These are phyloP conservation scores for Vitis rotundifolia DNA, from an alignment of 164 flowering plant genomes.

Conservation along the genomic window DNA sequence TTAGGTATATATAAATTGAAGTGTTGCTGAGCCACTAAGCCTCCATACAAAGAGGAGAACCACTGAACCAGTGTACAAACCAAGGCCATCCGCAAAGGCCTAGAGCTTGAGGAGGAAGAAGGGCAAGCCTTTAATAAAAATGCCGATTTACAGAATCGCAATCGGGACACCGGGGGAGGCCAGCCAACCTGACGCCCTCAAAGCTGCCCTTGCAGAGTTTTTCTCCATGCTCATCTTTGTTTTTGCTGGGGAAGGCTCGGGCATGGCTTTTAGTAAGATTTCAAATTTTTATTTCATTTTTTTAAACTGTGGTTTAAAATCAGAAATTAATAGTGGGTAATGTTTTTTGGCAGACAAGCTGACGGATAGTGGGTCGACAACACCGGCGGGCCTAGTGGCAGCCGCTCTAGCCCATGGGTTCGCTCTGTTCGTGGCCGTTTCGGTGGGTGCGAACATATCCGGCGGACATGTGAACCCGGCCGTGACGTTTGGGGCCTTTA, in stretches of 20 bases:
- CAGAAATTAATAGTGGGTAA: neutral
- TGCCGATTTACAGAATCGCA: slow-evolving; percentile 37
- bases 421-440: slow-evolving; percentile 55
- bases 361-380: slow-evolving; percentile 30
- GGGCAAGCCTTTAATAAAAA: slow-evolving; percentile 6
- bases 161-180: slow-evolving; percentile 50
- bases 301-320: neutral
- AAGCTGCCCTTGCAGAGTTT: slow-evolving; percentile 53
- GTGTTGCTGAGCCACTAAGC: neutral
- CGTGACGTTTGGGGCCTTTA: slow-evolving; percentile 55
- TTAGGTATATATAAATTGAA: slow-evolving; percentile 15
- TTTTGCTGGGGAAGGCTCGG: slow-evolving; percentile 67
- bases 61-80: neutral
- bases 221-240: slow-evolving; percentile 60
- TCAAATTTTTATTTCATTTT: neutral
- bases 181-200: slow-evolving; percentile 46
- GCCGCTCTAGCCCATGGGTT: slow-evolving; percentile 60
- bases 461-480: slow-evolving; percentile 75
- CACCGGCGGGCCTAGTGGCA: slow-evolving; percentile 52
- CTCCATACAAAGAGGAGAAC: neutral
- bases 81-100: too few species aligned
- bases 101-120: neutral
- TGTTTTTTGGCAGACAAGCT: slow-evolving; percentile 35
- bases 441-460: slow-evolving; percentile 53
- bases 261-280: slow-evolving; percentile 52